Evolutionary conservation across 495 filamentous ascomycete species (phyloP).

Genomic region (Neurospora tetraspora): DNA sequence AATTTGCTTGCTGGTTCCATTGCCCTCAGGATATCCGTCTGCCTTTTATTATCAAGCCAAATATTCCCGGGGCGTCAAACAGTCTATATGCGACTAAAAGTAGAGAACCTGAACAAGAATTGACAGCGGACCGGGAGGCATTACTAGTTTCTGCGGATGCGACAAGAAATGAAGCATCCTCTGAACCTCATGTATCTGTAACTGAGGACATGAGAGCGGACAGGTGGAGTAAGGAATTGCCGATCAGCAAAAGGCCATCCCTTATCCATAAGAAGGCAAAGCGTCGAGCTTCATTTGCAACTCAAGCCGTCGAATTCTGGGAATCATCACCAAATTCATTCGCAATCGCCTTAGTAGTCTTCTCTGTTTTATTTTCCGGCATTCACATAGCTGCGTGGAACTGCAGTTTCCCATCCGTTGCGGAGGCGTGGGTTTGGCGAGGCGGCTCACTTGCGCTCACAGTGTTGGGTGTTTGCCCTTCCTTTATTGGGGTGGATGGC

Average conservation of each 20-base stretch:
- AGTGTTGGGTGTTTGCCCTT: not conserved
- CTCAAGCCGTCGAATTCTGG: accelerated
- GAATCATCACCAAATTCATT: accelerated
- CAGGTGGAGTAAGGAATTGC: not conserved
- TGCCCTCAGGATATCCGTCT: not conserved
- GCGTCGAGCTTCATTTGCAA: not conserved
- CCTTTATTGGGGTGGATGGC: too few species aligned
- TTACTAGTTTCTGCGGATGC: not conserved
- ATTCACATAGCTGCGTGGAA: not conserved
- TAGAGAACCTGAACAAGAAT: too few species aligned
- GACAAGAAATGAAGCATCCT: not conserved
- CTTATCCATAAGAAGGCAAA: not conserved
- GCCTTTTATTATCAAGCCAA: accelerated
- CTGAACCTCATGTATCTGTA: not conserved
- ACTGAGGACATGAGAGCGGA: not conserved
- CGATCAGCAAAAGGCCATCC: not conserved
- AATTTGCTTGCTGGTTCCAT: not conserved
- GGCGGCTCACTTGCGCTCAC: not conserved
- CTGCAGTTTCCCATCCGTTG: not conserved
- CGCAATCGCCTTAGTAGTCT: accelerated
- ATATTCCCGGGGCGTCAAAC: accelerated
- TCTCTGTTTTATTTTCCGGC: not conserved
- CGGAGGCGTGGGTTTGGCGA: not conserved
- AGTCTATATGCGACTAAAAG: accelerated
- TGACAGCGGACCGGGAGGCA: too few species aligned